phyloP scores from a whole-genome alignment of 768 basidiomycete genomes.

The Boletus speciosus region DNA sequence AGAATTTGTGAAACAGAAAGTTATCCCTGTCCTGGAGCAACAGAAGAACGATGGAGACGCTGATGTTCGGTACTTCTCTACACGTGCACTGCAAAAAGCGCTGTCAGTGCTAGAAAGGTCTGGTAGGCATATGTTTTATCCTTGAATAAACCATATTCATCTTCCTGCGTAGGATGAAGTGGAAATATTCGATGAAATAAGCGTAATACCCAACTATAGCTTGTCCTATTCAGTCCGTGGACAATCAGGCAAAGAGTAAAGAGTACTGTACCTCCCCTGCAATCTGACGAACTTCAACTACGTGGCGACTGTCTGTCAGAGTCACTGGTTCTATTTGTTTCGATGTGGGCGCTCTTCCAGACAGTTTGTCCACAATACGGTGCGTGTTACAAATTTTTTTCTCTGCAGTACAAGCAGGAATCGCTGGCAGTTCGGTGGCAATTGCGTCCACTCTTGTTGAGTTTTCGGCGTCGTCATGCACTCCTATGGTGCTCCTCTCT shows the following conservation, averaged over 20 bases:
- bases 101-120: conserved; percentile 35
- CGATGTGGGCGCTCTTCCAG: background rate
- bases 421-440: no score
- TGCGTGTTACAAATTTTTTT: background rate
- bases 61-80: conserved; percentile 93
- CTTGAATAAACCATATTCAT: conserved; percentile 1
- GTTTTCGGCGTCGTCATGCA: no score
- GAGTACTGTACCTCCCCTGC: conserved; percentile 30
- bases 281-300: conserved; percentile 24
- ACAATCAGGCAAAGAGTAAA: conserved; percentile 26
- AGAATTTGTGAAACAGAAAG: conserved; percentile 66
- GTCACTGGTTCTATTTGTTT: background rate
- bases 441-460: no score
- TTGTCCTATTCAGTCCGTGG: conserved; percentile 19
- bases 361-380: background rate
- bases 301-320: conserved; percentile 3
- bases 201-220: conserved; percentile 30
- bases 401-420: no score
- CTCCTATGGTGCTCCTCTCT: no score
- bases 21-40: conserved; percentile 81
- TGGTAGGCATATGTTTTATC: conserved; percentile 27
- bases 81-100: conserved; percentile 69
- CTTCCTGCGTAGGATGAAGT: conserved; percentile 17
- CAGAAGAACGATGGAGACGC: conserved; percentile 88
- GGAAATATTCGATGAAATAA: conserved; percentile 20